Evolutionary conservation across 306 rosid species (phyloP).

Genomic region (Chamaecrista fasciculata): DNA sequence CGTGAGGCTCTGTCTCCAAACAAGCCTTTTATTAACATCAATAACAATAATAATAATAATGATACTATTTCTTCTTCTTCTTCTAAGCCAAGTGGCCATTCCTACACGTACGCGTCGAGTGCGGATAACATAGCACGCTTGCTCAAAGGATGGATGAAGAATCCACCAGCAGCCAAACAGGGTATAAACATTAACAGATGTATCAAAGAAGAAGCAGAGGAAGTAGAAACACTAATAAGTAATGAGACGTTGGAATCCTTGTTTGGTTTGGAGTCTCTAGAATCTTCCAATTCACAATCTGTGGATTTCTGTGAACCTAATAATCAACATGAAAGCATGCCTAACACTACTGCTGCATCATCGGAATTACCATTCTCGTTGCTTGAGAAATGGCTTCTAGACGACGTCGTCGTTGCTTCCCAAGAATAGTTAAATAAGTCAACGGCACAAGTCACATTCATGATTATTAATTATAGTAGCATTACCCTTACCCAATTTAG

Average conservation of each 20-base stretch:
- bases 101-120: slow-evolving; percentile 60
- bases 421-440: too few relatives aligned
- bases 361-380: slow-evolving; percentile 53
- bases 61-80: neutral
- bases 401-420: neutral
- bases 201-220: slow-evolving; percentile 56
- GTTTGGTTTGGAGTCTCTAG: slow-evolving; percentile 59
- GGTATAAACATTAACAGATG: too few relatives aligned
- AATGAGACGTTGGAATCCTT: slow-evolving; percentile 47
- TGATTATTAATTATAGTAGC: too few relatives aligned
- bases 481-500: too few relatives aligned
- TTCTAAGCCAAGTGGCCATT: slow-evolving; percentile 29
- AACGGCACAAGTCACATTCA: too few relatives aligned
- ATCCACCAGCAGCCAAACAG: too few relatives aligned
- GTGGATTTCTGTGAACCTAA: slow-evolving; percentile 43
- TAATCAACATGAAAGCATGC: slow-evolving; percentile 57
- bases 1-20: slow-evolving; percentile 70
- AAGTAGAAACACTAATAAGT: too few relatives aligned
- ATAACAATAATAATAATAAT: too few relatives aligned
- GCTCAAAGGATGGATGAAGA: slow-evolving; percentile 73
- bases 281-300: slow-evolving; percentile 62
- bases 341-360: slow-evolving; percentile 13
- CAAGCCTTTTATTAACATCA: too few relatives aligned
- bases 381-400: slow-evolving; percentile 33
- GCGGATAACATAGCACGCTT: slow-evolving; percentile 74